Evolutionary conservation across 1,139 yeast genomes (phyloP), one percentile per base, ranked within the genome.

Genomic region (Zygosaccharomyces sapae): DNA sequence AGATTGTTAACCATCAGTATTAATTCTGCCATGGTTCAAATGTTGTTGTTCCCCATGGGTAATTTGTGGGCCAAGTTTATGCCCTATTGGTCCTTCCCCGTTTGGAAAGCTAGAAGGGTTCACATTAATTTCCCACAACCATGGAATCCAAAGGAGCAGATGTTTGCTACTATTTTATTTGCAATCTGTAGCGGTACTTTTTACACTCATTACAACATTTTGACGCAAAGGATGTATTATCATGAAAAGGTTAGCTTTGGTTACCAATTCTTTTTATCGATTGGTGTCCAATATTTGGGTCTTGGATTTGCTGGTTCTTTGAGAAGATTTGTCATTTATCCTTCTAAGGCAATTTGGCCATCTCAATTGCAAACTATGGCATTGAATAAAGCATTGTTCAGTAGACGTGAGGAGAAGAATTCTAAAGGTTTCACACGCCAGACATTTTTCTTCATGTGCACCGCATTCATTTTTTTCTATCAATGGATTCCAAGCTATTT

Each of bases 71-170:
- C 68, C 37, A 53, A 43, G 18, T 47, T 65, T 34, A 49, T 81
- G 13, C 86, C 86, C 3, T 71, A 73, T 46, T 70, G 74, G 73
- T 74, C 73, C 13, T 60, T 79, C 59, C 70, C 59, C 38, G 63
- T 61, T 44, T 63, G 81, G 41, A 70, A 76, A 3, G 56, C 79
- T 34, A 70, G 81, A 2, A 73, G 83, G 5, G 81, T 80, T 57
- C 75, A 74, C 53, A 62, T 82, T 58, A 87, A 87, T 20, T 75
- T 80, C 30, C 80, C 81, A 1, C 82, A 83, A 5, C 80, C 80
- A 4, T 84, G 87, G 86, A 70, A 75, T 33, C 73, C 69, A 56
- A 84, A 84, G 62, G 92, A 84, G 59, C 87, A 83, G 69, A 78
- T 80, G 81, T 69, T 80, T 51, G 70, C 80, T 2, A 76, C 84